phyloP scores from a whole-genome alignment of 306 rosid species.

The Prunus mume region DNA sequence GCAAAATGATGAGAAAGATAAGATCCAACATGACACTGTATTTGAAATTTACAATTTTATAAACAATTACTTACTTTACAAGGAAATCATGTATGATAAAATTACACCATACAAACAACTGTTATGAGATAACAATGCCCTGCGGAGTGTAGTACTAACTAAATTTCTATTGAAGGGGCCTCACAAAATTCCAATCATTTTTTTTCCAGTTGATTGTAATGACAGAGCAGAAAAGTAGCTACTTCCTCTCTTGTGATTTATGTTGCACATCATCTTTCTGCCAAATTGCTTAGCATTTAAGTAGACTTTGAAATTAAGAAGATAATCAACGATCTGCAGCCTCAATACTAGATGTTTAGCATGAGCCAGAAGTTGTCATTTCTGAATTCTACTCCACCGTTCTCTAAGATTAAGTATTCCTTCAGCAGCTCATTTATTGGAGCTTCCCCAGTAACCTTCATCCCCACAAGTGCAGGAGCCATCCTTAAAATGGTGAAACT shows the following conservation, averaged over 20 bases:
- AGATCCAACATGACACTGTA: not conserved
- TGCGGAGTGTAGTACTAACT: not conserved
- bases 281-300: not conserved
- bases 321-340: not conserved
- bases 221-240: not conserved
- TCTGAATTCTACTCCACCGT: not conserved
- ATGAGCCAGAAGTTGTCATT: slow-evolving; percentile 13
- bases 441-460: slow-evolving; percentile 50
- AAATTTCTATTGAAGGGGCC: not conserved
- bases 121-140: not conserved
- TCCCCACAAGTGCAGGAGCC: slow-evolving; percentile 85
- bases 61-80: not conserved
- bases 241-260: not conserved
- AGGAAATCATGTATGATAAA: not conserved
- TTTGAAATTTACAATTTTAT: not conserved
- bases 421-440: slow-evolving; percentile 23
- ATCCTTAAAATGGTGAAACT: slow-evolving; percentile 85
- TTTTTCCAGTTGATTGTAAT: not conserved
- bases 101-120: not conserved
- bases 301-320: too few species aligned
- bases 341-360: slow-evolving; percentile 6
- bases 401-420: slow-evolving; percentile 16
- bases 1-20: not conserved
- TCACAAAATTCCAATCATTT: not conserved
- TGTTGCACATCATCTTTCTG: not conserved